Evolutionary conservation across 225 moss, liverwort and hornwort genomes (phyloP), one percentile per base, ranked within the genome.

Genomic region (Rhytidiadelphus loreus): DNA sequence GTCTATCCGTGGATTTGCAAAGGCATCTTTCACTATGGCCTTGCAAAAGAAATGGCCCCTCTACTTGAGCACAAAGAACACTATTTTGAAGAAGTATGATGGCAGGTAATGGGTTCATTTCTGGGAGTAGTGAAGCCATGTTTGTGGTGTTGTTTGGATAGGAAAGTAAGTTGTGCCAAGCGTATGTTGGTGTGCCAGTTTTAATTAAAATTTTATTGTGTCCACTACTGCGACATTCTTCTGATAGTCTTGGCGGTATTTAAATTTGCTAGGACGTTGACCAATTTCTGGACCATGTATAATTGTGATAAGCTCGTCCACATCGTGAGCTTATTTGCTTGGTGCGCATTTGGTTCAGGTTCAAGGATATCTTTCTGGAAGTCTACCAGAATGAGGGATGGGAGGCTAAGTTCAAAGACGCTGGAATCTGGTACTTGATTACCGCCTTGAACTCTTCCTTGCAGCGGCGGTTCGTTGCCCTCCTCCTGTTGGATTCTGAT

Each of bases 41-140:
- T 90, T 95, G 59, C 86, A 90, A 46, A 98, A 98, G 90, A 91
- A 91, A 65, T 98, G 98, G 97, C 98, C 98, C 41, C 74, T 98
- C 1, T 98, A 98, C 86, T 88, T 98, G 85, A 98, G 96, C 88
- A 98, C 98, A 18, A 98, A 98, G 93, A 98, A 98, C 66, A 98
- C 98, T 24, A 97, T 98, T 71, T 84, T 98, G 94, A 98, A 98
- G 92, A 96, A 98, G 81, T 98, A 98, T 56, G 98, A 98, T 92
- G 98, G 98, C 83, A 94, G 96, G 96, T 95, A 84, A 44, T 87
- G 58, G 37, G 35, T 70, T 79, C 25, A 46, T 64, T 39, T 65
- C 61, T 23, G 58, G 48, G n/a, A n/a, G n/a, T n/a, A n/a, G n/a
- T 79, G 66, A 79, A 80, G 62, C 37, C 23, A 37, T 68, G 83